phyloP scores from a whole-genome alignment of 108 stramenopile genomes.

The Cyclotella cryptica region DNA sequence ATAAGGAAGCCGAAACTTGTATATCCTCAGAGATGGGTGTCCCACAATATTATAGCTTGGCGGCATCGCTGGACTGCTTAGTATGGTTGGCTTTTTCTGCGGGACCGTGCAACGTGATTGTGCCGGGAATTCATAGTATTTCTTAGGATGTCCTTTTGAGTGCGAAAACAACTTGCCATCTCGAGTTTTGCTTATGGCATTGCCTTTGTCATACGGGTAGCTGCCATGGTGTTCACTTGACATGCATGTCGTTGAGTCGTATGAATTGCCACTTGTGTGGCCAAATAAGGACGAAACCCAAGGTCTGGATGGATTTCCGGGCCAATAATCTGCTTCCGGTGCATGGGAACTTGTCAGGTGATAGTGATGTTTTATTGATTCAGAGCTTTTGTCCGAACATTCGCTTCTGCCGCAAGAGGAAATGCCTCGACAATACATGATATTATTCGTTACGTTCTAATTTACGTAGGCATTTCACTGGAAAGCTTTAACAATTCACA shows the following conservation, averaged over 20 bases:
- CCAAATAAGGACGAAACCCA: conserved; percentile 28
- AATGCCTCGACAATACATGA: not conserved
- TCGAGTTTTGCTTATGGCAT: not conserved
- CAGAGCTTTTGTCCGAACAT: not conserved
- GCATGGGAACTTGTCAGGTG: not conserved
- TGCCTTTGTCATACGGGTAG: not conserved
- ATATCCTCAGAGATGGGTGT: conserved; percentile 61
- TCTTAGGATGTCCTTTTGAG: not conserved
- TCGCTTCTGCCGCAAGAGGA: not conserved
- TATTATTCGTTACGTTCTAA: not conserved
- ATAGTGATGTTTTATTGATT: not conserved
- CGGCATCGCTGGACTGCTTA: not conserved
- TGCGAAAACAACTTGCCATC: conserved; percentile 3
- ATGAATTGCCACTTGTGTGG: not conserved
- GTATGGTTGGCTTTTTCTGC: conserved; percentile 9
- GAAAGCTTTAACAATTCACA: too few species aligned
- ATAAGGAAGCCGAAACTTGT: conserved; percentile 62
- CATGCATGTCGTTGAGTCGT: not conserved
- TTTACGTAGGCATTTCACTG: too few species aligned
- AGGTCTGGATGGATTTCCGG: conserved; percentile 16
- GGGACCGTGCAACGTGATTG: conserved; percentile 20
- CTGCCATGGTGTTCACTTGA: not conserved
- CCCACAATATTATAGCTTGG: conserved; percentile 56
- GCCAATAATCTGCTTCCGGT: not conserved
- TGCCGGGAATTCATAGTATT: conserved; percentile 22